These are phyloP conservation scores for Pichia sp. DNA, from an alignment of 1,139 yeast genomes.

Conservation along the genomic window DNA sequence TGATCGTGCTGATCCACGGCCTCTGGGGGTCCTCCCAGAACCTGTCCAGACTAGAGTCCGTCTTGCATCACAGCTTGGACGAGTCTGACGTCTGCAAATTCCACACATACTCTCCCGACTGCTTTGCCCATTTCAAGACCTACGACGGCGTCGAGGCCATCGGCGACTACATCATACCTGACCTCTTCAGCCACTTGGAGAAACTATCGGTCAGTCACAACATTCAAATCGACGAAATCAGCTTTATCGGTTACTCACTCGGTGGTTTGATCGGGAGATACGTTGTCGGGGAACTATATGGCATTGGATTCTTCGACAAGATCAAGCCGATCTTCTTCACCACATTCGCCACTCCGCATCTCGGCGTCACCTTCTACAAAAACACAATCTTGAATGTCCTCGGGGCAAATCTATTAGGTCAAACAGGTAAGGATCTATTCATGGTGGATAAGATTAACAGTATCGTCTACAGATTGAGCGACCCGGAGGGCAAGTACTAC, in stretches of 20 bases:
- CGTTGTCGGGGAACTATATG: constrained; percentile 64
- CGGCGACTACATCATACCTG: constrained; percentile 67
- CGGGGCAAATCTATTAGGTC: constrained; percentile 67
- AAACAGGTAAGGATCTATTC: constrained; percentile 74
- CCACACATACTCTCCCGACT: constrained; percentile 60
- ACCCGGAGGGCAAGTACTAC: constrained; percentile 49
- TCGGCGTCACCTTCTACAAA: constrained; percentile 59
- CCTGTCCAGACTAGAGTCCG: constrained; percentile 56
- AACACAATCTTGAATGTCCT: constrained; percentile 47
- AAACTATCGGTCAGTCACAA: constrained; percentile 40
- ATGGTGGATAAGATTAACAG: constrained; percentile 45
- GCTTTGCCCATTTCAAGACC: constrained; percentile 72
- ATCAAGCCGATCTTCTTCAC: constrained; percentile 67
- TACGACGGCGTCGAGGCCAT: constrained; percentile 81
- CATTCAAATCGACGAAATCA: constrained; percentile 47
- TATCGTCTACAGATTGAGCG: constrained; percentile 53
- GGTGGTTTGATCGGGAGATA: constrained; percentile 82
- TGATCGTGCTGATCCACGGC: constrained; percentile 83
- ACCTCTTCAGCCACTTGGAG: constrained; percentile 57
- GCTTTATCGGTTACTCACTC: constrained; percentile 79
- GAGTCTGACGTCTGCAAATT: constrained; percentile 38
- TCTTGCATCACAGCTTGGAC: constrained; percentile 46
- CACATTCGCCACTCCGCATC: constrained; percentile 91
- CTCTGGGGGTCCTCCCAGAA: constrained; percentile 86
- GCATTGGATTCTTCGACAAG: constrained; percentile 51